Evolutionary conservation across 441 rosid species (phyloP).

Genomic region (Brassica hybrid): DNA sequence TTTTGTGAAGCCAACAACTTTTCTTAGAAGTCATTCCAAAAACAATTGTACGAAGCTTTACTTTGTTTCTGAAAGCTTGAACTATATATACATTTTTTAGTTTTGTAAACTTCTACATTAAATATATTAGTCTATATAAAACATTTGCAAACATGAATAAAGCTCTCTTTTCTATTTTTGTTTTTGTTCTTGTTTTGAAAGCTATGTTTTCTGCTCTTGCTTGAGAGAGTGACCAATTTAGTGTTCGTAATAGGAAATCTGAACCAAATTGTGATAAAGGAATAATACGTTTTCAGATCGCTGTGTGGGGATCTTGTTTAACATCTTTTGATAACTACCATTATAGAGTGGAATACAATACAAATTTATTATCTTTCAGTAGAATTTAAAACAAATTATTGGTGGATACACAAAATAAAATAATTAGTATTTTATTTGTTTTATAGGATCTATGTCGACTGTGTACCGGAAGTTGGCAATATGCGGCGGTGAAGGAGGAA

Average conservation of each 20-base stretch:
- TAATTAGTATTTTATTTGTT: not conserved
- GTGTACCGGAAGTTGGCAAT: constrained; percentile 17
- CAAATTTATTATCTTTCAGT: not conserved
- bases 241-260: not conserved
- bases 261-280: not conserved
- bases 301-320: not conserved
- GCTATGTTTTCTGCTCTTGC: not conserved
- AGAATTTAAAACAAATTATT: not conserved
- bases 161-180: not conserved
- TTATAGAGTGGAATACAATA: not conserved
- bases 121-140: not conserved
- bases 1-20: not conserved
- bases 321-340: not conserved
- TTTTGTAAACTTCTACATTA: not conserved
- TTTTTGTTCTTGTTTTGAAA: not conserved
- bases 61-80: not conserved
- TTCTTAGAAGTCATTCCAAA: not conserved
- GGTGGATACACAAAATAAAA: not conserved
- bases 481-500: constrained; percentile 36
- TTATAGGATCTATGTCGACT: constrained; percentile 1
- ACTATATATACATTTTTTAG: not conserved
- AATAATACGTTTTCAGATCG: not conserved
- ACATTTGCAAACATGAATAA: not conserved
- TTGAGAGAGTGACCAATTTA: constrained; percentile 2
- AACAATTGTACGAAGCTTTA: not conserved